Evolutionary conservation across 1,139 yeast species (phyloP).

Genomic region (Suhomyces guaymorum): DNA sequence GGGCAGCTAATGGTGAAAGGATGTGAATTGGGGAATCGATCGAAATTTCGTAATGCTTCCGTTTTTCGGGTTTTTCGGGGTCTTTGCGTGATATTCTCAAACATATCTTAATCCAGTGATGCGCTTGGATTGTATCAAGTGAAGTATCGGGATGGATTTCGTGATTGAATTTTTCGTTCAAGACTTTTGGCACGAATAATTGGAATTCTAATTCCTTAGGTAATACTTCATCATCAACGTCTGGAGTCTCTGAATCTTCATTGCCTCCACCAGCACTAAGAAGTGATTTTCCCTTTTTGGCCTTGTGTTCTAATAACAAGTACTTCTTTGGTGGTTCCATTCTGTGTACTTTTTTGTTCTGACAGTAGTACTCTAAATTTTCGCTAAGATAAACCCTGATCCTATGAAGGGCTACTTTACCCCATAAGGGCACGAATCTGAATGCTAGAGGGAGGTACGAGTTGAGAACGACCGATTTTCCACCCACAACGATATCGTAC

Average conservation of each 20-base stretch:
- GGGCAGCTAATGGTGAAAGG: conserved; percentile 64
- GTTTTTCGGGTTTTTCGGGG: conserved; percentile 54
- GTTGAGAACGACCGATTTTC: conserved; percentile 83
- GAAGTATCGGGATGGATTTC: conserved; percentile 80
- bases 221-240: conserved; percentile 43
- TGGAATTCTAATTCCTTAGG: conserved; percentile 79
- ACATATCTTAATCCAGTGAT: conserved; percentile 92
- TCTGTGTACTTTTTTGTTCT: conserved; percentile 82
- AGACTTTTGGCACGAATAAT: conserved; percentile 69
- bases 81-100: conserved; percentile 69
- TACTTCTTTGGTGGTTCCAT: conserved; percentile 86
- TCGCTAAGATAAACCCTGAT: conserved; percentile 84
- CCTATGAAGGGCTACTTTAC: conserved; percentile 83
- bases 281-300: conserved; percentile 51
- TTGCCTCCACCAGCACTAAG: conserved; percentile 28
- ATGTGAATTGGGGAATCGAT: conserved; percentile 90
- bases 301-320: conserved; percentile 75
- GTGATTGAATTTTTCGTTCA: conserved; percentile 47
- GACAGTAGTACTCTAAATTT: conserved; percentile 85
- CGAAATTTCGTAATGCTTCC: conserved; percentile 88
- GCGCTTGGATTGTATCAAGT: conserved; percentile 72
- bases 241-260: conserved; percentile 24
- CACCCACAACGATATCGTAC: conserved; percentile 86
- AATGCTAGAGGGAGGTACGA: conserved; percentile 82
- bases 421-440: conserved; percentile 75